These are phyloP conservation scores for Dothideomycetidae sp. DNA, from an alignment of 2,329 filamentous ascomycete species.

Conservation along the genomic window DNA sequence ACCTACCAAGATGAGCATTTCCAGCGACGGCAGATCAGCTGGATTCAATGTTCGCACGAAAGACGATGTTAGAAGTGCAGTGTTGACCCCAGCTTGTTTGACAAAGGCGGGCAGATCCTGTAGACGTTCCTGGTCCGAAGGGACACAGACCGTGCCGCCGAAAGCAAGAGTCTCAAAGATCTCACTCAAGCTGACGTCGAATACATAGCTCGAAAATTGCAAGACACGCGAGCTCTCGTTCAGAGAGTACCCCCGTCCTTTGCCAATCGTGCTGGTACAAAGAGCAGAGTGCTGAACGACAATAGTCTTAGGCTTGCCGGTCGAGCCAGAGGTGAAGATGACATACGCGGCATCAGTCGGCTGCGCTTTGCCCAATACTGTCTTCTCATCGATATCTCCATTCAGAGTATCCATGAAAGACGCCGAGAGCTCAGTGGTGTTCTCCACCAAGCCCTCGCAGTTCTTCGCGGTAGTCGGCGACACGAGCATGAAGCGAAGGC, in stretches of 20 bases:
- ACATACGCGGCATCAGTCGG: conserved; percentile 1
- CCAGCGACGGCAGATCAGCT: neutral
- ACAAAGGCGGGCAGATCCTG: neutral
- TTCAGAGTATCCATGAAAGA: neutral
- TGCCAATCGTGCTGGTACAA: conserved; percentile 3
- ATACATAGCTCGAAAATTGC: conserved; percentile 7
- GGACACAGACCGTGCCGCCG: conserved; percentile 4
- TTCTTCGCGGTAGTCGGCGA: neutral
- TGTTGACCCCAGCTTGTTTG: neutral
- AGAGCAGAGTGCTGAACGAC: conserved; percentile 5
- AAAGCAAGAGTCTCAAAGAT: conserved; percentile 2
- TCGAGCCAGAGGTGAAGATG: conserved; percentile 7
- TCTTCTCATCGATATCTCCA: neutral
- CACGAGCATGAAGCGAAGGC: neutral
- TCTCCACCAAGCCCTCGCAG: neutral
- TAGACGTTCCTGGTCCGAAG: conserved; percentile 2
- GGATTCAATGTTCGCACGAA: neutral
- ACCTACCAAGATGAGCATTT: neutral
- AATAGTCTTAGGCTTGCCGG: conserved; percentile 3
- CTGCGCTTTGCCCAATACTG: conserved; percentile 13
- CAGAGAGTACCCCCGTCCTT: conserved; percentile 2
- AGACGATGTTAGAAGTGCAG: conserved; percentile 3
- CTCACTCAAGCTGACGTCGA: conserved; percentile 4
- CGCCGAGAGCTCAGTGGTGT: neutral
- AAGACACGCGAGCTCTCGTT: neutral